Percentiles rank a stretch among this genome's conserved stretches.
These are phyloP conservation scores for Neofusicoccum laricinum DNA, from an alignment of 2,329 filamentous ascomycete species.

Conservation along the genomic window DNA sequence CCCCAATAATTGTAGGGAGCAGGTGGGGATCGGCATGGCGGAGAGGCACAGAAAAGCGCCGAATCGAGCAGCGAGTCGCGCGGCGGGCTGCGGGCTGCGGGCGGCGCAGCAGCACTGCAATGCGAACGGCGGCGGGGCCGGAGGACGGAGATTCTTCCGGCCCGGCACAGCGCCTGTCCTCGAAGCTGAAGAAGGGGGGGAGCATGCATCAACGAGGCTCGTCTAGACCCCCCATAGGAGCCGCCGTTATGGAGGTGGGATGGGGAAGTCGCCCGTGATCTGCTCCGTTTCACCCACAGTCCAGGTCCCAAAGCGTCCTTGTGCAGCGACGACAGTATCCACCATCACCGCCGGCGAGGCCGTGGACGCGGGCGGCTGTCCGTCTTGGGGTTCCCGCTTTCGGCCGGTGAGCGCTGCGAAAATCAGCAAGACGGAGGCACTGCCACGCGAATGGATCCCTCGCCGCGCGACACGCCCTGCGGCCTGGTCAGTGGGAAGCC, in stretches of 20 bases:
- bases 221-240: not conserved
- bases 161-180: not conserved
- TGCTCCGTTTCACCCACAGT: conserved; percentile 8
- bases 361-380: not conserved
- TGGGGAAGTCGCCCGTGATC: not conserved
- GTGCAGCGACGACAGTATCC: not conserved
- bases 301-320: not conserved
- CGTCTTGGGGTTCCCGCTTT: not conserved
- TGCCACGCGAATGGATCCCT: conserved; percentile 2
- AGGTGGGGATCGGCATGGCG: conserved; percentile 1
- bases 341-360: conserved; percentile 11
- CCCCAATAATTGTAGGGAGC: not conserved
- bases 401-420: not conserved
- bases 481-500: not conserved
- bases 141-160: not conserved
- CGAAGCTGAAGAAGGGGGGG: not conserved
- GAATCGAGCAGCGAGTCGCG: not conserved
- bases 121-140: not conserved
- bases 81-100: not conserved
- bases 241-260: not conserved
- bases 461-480: not conserved
- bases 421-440: not conserved
- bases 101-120: not conserved
- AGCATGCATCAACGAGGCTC: not conserved
- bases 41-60: not conserved